Percentiles rank a stretch among this genome's conserved stretches.
These are phyloP conservation scores for Barnettozyma vustinii DNA, from an alignment of 805 yeast species.

Conservation along the genomic window DNA sequence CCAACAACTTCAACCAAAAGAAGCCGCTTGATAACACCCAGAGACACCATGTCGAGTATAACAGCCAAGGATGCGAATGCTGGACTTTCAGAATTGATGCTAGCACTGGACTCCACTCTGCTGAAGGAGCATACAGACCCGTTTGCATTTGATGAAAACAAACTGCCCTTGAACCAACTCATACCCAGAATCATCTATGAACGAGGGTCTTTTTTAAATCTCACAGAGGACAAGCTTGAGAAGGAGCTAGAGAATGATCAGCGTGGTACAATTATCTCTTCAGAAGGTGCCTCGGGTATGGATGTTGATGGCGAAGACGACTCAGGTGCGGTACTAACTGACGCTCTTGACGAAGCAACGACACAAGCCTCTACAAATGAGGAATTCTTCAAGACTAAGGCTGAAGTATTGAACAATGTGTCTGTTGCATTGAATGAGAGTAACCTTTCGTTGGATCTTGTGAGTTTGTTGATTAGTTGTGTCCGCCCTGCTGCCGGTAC, in stretches of 20 bases:
- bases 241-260: conserved; percentile 35
- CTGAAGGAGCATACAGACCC: conserved; percentile 24
- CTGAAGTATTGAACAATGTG: conserved; percentile 47
- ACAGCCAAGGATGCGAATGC: conserved; percentile 5
- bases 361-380: conserved; percentile 24
- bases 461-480: conserved; percentile 75
- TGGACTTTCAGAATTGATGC: conserved; percentile 12
- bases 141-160: conserved; percentile 22
- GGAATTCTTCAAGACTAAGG: conserved; percentile 44
- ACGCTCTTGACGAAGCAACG: conserved; percentile 1
- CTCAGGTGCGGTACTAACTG: background rate
- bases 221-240: conserved; percentile 47
- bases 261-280: background rate
- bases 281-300: conserved; percentile 6
- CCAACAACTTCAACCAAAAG: background rate
- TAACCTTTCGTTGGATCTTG: conserved; percentile 80
- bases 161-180: conserved; percentile 45
- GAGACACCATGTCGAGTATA: background rate
- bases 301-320: background rate
- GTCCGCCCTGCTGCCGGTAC: conserved; percentile 82
- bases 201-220: conserved; percentile 49
- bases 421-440: conserved; percentile 81
- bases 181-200: conserved; percentile 55
- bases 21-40: background rate
- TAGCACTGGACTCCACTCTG: conserved; percentile 21